Evolutionary conservation across 306 rosid genomes (phyloP).

Genomic region (Psophocarpus tetragonolobus): DNA sequence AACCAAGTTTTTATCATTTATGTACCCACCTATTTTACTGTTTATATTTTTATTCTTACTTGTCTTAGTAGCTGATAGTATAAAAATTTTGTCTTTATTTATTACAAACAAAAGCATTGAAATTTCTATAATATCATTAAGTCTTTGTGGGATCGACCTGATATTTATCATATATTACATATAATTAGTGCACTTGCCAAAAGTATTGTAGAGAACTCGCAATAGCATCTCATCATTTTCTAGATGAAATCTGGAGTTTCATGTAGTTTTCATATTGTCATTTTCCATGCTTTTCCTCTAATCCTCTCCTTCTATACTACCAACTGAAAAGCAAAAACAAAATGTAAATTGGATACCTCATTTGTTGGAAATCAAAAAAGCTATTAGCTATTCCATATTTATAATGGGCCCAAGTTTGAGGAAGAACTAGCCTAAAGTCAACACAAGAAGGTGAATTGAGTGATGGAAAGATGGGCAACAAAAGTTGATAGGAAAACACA

Average conservation of each 20-base stretch:
- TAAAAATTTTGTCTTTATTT: no score
- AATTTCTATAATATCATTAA: no score
- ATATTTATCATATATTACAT: no score
- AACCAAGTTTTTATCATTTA: no score
- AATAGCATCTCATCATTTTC: slow-evolving; percentile 31
- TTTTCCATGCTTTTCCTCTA: slow-evolving; percentile 33
- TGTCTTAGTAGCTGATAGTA: no score
- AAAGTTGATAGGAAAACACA: slow-evolving; percentile 10
- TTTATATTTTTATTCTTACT: no score
- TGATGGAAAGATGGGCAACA: not conserved
- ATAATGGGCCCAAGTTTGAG: not conserved
- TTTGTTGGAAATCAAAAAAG: not conserved
- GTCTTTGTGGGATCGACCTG: no score
- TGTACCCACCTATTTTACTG: no score
- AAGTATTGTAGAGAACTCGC: no score
- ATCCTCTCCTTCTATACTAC: not conserved
- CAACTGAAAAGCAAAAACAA: slow-evolving; percentile 13
- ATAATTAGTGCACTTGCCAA: no score
- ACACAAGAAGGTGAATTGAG: not conserved
- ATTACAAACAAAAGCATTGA: no score
- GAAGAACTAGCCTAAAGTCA: not conserved
- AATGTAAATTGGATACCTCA: not conserved
- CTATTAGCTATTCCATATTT: not conserved
- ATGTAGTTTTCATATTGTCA: slow-evolving; percentile 28
- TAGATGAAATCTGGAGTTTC: slow-evolving; percentile 47